These are phyloP conservation scores for Russula vinacea DNA, from an alignment of 768 basidiomycete species.

Conservation along the genomic window DNA sequence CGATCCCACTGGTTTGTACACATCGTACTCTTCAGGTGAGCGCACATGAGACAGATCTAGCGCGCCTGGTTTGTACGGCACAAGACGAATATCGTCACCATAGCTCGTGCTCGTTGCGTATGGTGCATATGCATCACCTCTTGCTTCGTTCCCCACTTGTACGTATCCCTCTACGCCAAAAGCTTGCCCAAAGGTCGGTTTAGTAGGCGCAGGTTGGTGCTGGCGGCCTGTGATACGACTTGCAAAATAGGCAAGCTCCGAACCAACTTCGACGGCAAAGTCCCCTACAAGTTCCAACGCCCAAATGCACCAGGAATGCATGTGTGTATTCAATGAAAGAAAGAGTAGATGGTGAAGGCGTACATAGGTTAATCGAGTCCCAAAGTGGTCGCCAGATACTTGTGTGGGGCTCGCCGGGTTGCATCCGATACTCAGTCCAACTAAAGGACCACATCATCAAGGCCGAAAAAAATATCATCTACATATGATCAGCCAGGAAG, in stretches of 20 bases:
- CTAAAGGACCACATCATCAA: conserved; percentile 86
- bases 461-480: conserved; percentile 81
- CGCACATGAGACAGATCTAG: not conserved
- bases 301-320: not conserved
- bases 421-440: conserved; percentile 56
- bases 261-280: conserved; percentile 51
- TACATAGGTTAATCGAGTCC: conserved; percentile 58
- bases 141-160: not conserved
- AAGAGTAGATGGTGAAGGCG: conserved; percentile 29
- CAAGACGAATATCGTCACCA: conserved; percentile 23
- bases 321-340: not conserved
- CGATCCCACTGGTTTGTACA: not conserved
- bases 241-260: conserved; percentile 61
- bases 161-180: conserved; percentile 21
- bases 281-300: not conserved
- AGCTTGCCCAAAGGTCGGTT: conserved; percentile 14
- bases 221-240: conserved; percentile 39
- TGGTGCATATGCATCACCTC: not conserved
- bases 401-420: conserved; percentile 45
- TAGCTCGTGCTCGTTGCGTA: conserved; percentile 2
- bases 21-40: not conserved
- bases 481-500: conserved; percentile 19
- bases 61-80: conserved; percentile 1
- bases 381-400: conserved; percentile 66
- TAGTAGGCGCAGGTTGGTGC: not conserved